These are phyloP conservation scores for Colletotrichum lini DNA, from an alignment of 2,329 filamentous ascomycete genomes.

Conservation along the genomic window DNA sequence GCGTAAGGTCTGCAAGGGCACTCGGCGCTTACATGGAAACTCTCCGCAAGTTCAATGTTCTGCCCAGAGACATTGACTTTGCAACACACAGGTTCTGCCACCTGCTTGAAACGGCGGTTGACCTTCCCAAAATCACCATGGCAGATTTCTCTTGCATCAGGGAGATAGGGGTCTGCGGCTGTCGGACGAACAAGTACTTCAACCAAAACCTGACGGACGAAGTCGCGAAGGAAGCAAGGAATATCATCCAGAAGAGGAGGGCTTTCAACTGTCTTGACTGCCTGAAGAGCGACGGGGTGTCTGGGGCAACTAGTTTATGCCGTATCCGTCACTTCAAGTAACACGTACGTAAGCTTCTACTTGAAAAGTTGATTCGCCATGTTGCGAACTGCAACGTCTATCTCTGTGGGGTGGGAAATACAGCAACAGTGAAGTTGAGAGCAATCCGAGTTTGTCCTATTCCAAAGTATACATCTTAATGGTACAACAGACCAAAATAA, in stretches of 20 bases:
- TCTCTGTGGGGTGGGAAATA: no score
- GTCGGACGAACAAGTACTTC: constrained; percentile 31
- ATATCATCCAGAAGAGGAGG: constrained; percentile 32
- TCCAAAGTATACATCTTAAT: no score
- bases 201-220: constrained; percentile 17
- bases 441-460: no score
- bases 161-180: constrained; percentile 22
- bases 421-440: no score
- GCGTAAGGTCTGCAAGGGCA: constrained; percentile 35
- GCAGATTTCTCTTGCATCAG: constrained; percentile 26
- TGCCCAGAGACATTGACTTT: constrained; percentile 42
- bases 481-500: neutral
- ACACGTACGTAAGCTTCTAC: no score
- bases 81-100: constrained; percentile 39
- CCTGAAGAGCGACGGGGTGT: constrained; percentile 24
- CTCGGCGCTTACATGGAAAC: constrained; percentile 39
- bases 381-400: no score
- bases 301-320: constrained; percentile 6
- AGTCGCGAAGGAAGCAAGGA: constrained; percentile 30
- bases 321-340: constrained; percentile 3
- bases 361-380: no score
- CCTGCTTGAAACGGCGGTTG: constrained; percentile 30
- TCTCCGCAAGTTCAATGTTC: constrained; percentile 31
- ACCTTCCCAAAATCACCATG: constrained; percentile 34
- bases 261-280: constrained; percentile 43